phyloP scores from a whole-genome alignment of 176 grass and related monocot genomes.

The Zoysia pacifica region DNA sequence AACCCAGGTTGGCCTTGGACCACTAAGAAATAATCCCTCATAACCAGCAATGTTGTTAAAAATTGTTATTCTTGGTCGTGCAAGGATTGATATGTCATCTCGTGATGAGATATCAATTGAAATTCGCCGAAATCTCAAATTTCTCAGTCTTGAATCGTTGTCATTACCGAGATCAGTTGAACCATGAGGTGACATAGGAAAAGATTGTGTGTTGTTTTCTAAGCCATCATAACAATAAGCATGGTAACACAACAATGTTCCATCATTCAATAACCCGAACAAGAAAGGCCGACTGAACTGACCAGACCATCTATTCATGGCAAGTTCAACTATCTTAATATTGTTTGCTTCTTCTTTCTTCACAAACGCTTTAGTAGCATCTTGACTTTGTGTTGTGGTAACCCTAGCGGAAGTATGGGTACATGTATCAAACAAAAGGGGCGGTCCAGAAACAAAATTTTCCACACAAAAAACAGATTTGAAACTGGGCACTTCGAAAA shows the following conservation, averaged over 20 bases:
- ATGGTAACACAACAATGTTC: constrained; percentile 86
- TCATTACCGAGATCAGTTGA: constrained; percentile 46
- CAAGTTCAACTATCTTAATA: constrained; percentile 77
- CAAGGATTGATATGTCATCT: constrained; percentile 61
- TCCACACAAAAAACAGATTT: constrained; percentile 74
- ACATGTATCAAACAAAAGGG: constrained; percentile 64
- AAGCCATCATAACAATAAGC: constrained; percentile 69
- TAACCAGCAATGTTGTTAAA: constrained; percentile 90
- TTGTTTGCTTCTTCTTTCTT: constrained; percentile 64
- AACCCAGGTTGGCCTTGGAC: constrained; percentile 83
- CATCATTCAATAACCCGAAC: constrained; percentile 86
- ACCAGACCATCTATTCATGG: constrained; percentile 90
- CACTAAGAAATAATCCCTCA: constrained; percentile 86
- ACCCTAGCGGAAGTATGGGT: constrained; percentile 10
- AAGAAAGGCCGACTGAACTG: constrained; percentile 81
- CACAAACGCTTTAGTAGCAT: constrained; percentile 43
- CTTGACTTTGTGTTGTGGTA: constrained; percentile 19
- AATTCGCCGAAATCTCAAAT: constrained; percentile 84
- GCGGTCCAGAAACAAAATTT: constrained; percentile 70
- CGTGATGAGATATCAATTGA: constrained; percentile 58
- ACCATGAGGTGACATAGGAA: constrained; percentile 42
- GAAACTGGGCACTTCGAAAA: constrained; percentile 86
- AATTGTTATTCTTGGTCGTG: constrained; percentile 70
- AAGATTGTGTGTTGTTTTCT: constrained; percentile 44
- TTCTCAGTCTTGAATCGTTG: constrained; percentile 60